Evolutionary conservation across 768 basidiomycete genomes (phyloP).

Genomic region (Lyophyllum semitale): DNA sequence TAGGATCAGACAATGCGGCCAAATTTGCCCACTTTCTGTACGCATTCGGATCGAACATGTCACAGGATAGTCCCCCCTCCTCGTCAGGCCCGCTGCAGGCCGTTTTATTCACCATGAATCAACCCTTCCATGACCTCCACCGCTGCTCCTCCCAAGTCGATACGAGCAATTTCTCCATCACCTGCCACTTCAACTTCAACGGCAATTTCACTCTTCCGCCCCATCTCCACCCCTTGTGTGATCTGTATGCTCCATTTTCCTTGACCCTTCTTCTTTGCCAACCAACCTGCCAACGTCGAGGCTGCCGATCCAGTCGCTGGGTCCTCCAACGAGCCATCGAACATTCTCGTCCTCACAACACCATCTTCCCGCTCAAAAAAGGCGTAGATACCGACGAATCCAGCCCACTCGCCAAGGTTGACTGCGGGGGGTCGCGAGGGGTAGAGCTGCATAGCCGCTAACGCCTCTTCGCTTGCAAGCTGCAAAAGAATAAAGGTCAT

Average conservation of each 20-base stretch:
- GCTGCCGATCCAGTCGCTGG: conserved; percentile 50
- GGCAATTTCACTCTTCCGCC: conserved; percentile 42
- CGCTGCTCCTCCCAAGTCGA: conserved; percentile 40
- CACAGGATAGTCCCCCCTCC: too few relatives aligned
- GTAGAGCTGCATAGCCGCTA: conserved; percentile 31
- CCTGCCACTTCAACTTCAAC: conserved; percentile 35
- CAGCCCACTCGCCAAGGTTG: conserved; percentile 40
- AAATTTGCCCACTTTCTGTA: too few relatives aligned
- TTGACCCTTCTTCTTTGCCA: conserved; percentile 35
- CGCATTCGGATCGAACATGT: too few relatives aligned
- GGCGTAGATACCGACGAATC: conserved; percentile 37
- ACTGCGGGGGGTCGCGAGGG: conserved; percentile 25
- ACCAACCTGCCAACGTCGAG: conserved; percentile 42
- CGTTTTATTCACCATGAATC: conserved; percentile 9
- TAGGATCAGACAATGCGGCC: too few relatives aligned
- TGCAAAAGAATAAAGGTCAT: conserved; percentile 45
- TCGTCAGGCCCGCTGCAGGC: too few relatives aligned
- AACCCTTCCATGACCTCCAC: conserved; percentile 42
- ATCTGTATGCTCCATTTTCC: conserved; percentile 39
- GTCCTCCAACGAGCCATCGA: conserved; percentile 41
- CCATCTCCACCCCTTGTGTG: conserved; percentile 49
- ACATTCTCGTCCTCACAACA: conserved; percentile 41
- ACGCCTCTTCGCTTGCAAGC: conserved; percentile 38
- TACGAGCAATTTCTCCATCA: conserved; percentile 27
- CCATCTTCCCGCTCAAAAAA: conserved; percentile 36